phyloP scores from a whole-genome alignment of 805 yeast species.

The Metschnikowia henanensis region DNA sequence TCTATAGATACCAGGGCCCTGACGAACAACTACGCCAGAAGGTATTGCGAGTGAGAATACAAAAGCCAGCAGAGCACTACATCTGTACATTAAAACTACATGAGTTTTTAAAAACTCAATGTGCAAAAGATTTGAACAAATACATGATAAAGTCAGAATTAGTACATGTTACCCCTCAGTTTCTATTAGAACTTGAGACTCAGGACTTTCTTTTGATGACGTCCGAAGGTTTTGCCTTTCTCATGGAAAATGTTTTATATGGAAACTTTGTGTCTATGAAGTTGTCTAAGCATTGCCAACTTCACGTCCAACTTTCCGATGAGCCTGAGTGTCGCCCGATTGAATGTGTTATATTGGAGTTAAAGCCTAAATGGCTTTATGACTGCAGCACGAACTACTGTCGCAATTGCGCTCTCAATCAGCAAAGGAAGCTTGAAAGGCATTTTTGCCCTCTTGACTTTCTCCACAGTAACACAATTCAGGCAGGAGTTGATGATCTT shows the following conservation, averaged over 20 bases:
- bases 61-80: conserved; percentile 34
- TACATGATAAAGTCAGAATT: conserved; percentile 34
- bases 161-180: conserved; percentile 30
- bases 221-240: conserved; percentile 43
- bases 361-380: conserved; percentile 22
- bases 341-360: conserved; percentile 13
- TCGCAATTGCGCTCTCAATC: conserved; percentile 19
- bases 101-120: conserved; percentile 38
- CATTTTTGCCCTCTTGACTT: conserved; percentile 20
- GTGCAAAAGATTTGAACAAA: conserved; percentile 28
- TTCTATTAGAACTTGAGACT: conserved; percentile 28
- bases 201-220: conserved; percentile 30
- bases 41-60: conserved; percentile 39
- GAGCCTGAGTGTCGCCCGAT: neutral
- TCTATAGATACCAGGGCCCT: conserved; percentile 41
- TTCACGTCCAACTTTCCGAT: conserved; percentile 21
- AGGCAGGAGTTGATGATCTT: conserved; percentile 14
- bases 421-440: conserved; percentile 11
- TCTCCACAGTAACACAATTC: conserved; percentile 5
- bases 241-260: conserved; percentile 43
- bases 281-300: conserved; percentile 39
- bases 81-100: conserved; percentile 42
- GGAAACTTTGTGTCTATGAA: conserved; percentile 27
- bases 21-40: conserved; percentile 33
- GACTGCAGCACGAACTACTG: conserved; percentile 15